phyloP scores from a whole-genome alignment of 345 rosid genomes.

The Trapa bicornis region DNA sequence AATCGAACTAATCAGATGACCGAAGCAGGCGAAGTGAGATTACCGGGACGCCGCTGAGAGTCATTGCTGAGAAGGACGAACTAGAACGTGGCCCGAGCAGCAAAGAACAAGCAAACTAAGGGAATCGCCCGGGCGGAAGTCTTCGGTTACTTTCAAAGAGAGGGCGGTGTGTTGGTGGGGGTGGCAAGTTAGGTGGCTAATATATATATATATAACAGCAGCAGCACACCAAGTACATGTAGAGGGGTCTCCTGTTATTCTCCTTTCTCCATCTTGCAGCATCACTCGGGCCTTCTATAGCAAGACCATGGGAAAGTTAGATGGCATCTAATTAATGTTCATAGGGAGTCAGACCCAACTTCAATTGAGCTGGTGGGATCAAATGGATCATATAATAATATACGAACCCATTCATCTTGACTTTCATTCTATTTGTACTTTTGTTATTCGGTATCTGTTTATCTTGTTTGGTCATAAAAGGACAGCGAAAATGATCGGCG shows the following conservation, averaged over 20 bases:
- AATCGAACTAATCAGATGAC: background rate
- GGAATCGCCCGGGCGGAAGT: background rate
- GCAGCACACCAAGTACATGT: background rate
- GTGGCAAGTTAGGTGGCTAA: background rate
- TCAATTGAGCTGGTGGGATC: no score
- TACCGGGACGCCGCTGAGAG: slow-evolving; percentile 1
- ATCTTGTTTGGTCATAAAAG: background rate
- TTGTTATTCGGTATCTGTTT: background rate
- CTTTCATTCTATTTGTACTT: no score
- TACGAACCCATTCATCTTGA: no score
- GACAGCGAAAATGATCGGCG: background rate
- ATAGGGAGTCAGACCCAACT: no score
- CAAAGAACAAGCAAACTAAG: background rate
- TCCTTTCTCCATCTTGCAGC: background rate
- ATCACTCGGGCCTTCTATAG: background rate
- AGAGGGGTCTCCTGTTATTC: background rate
- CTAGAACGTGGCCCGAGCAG: background rate
- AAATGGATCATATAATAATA: no score
- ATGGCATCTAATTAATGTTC: background rate
- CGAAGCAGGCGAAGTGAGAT: background rate
- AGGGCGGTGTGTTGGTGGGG: background rate
- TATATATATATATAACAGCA: background rate
- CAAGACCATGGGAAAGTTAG: background rate
- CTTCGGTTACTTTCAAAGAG: background rate
- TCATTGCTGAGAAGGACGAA: background rate